A percentile compares a stretch with the other conserved stretches of the same genome.
These are phyloP conservation scores for Scheffersomyces parashehatae DNA, from an alignment of 1,139 yeast species.

Conservation along the genomic window DNA sequence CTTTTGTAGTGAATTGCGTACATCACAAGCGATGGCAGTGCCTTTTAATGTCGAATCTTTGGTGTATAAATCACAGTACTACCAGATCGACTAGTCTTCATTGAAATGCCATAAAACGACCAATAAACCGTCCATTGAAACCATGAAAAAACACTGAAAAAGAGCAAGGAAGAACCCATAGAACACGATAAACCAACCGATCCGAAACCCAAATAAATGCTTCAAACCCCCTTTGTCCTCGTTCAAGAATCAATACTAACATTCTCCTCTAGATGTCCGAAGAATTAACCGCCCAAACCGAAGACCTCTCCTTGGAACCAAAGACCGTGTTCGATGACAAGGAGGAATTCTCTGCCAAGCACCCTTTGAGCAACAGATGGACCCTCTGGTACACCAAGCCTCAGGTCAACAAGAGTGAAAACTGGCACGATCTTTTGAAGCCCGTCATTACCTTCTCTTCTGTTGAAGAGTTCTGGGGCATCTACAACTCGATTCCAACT, in stretches of 20 bases:
- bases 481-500: conserved; percentile 89
- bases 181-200: no score
- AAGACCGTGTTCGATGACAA: conserved; percentile 66
- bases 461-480: conserved; percentile 99
- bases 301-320: conserved; percentile 52
- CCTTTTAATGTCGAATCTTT: no score
- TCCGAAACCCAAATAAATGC: no score
- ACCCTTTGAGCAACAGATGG: conserved; percentile 92
- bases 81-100: no score
- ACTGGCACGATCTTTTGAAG: conserved; percentile 92
- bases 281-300: conserved; percentile 56
- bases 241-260: conserved; percentile 11
- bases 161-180: no score
- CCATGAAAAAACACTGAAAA: no score
- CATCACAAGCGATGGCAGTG: no score
- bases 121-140: no score
- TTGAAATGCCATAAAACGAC: no score
- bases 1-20: no score
- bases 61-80: no score
- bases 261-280: conserved; percentile 36
- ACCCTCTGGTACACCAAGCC: conserved; percentile 98
- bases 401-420: conserved; percentile 71
- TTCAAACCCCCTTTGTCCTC: no score
- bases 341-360: conserved; percentile 77
- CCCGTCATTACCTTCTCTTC: conserved; percentile 90